These are phyloP conservation scores for Aspergillus carbonarius DNA, from an alignment of 2,329 filamentous ascomycete genomes.

Conservation along the genomic window DNA sequence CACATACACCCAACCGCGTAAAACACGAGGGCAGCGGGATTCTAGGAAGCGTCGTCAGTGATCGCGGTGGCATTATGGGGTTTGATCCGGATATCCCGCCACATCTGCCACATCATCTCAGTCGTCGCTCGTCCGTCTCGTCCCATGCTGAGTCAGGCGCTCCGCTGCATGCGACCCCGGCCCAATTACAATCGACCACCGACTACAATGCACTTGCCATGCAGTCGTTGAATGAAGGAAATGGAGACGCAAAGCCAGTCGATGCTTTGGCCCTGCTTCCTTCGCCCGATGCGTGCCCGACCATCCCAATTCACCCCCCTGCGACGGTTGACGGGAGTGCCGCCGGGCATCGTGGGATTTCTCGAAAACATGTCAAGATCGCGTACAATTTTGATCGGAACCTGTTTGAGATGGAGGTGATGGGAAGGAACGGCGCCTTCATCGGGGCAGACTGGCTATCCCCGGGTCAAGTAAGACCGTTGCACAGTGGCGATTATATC, in stretches of 20 bases:
- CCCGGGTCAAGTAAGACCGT: slow-evolving; percentile 47
- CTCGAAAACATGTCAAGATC: slow-evolving; percentile 62
- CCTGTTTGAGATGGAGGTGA: slow-evolving; percentile 58
- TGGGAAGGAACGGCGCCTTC: slow-evolving; percentile 59
- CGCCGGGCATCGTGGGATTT: slow-evolving; percentile 58
- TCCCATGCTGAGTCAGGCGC: slow-evolving; percentile 41
- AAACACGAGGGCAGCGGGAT: slow-evolving; percentile 47
- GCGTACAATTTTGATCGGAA: slow-evolving; percentile 59
- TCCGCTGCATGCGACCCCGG: slow-evolving; percentile 38
- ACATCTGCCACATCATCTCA: slow-evolving; percentile 40
- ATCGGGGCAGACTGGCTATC: slow-evolving; percentile 53
- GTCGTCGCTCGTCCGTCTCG: slow-evolving; percentile 53
- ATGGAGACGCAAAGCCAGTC: slow-evolving; percentile 42
- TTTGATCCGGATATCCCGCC: slow-evolving; percentile 45
- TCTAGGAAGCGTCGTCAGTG: slow-evolving; percentile 54
- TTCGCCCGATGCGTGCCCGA: slow-evolving; percentile 54
- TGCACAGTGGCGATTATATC: slow-evolving; percentile 60
- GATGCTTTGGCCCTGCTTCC: slow-evolving; percentile 50
- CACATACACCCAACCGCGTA: slow-evolving; percentile 46
- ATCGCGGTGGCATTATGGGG: slow-evolving; percentile 56
- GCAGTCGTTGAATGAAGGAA: slow-evolving; percentile 41
- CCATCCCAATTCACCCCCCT: slow-evolving; percentile 61
- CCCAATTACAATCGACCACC: slow-evolving; percentile 39
- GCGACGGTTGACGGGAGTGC: slow-evolving; percentile 46
- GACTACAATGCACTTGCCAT: slow-evolving; percentile 50